Percentiles rank a stretch among this genome's conserved stretches.
These are phyloP conservation scores for Xylariaceae sp. DNA, from an alignment of 2,329 filamentous ascomycete genomes.

Conservation along the genomic window DNA sequence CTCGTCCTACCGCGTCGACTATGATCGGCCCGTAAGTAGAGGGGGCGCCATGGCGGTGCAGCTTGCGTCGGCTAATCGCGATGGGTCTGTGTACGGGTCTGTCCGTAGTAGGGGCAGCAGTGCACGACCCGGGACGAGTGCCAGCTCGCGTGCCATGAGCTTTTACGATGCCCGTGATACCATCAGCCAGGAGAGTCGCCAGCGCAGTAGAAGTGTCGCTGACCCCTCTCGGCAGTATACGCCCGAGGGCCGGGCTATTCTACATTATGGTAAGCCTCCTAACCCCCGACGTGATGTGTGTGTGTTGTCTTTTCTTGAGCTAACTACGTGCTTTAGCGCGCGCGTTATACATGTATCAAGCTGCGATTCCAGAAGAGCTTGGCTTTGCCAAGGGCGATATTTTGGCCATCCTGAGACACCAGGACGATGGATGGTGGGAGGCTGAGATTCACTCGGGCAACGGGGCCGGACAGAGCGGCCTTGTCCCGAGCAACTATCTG, in stretches of 20 bases:
- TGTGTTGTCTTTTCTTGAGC: slow-evolving; percentile 14
- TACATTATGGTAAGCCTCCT: slow-evolving; percentile 80
- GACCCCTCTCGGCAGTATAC: slow-evolving; percentile 77
- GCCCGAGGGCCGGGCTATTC: slow-evolving; percentile 75
- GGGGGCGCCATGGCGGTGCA: slow-evolving; percentile 61
- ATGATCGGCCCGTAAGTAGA: slow-evolving; percentile 45
- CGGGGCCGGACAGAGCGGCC: slow-evolving; percentile 47
- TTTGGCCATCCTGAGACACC: slow-evolving; percentile 78
- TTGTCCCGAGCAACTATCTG: slow-evolving; percentile 65
- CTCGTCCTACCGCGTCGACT: slow-evolving; percentile 41
- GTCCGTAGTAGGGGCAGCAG: slow-evolving; percentile 42
- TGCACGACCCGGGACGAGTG: slow-evolving; percentile 45
- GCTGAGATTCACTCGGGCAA: slow-evolving; percentile 76
- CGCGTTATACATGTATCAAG: slow-evolving; percentile 88
- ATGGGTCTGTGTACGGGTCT: slow-evolving; percentile 44
- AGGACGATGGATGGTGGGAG: slow-evolving; percentile 99
- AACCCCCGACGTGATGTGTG: not conserved
- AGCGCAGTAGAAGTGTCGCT: slow-evolving; percentile 79
- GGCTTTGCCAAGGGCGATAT: slow-evolving; percentile 90
- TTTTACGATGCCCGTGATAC: slow-evolving; percentile 48
- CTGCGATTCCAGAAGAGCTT: slow-evolving; percentile 91
- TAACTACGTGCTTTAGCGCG: slow-evolving; percentile 56
- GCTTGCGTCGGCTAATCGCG: slow-evolving; percentile 54
- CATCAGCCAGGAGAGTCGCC: slow-evolving; percentile 40
- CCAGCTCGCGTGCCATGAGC: slow-evolving; percentile 45